Evolutionary conservation across 768 basidiomycete genomes (phyloP).

Genomic region (Trametes elegans): DNA sequence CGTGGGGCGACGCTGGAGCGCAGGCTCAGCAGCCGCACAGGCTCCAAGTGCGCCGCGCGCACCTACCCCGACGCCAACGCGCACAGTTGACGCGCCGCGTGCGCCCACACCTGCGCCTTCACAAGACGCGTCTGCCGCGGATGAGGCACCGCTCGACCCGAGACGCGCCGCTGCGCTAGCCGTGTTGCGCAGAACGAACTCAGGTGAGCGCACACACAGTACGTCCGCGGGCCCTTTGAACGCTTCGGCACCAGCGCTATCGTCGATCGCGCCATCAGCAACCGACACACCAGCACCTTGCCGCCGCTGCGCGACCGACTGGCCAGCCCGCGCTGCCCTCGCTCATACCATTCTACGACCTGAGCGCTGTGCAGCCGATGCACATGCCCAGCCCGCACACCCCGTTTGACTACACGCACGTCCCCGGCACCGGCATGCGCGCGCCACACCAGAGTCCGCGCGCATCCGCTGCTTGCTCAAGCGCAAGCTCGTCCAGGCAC

Average conservation of each 20-base stretch:
- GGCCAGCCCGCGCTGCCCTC: constrained; percentile 23
- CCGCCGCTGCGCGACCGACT: constrained; percentile 5
- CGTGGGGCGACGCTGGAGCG: constrained; percentile 97
- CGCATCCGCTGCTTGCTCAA: constrained; percentile 19
- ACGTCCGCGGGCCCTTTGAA: neutral
- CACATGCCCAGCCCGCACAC: neutral
- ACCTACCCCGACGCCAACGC: too few relatives aligned
- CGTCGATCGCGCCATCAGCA: too few relatives aligned
- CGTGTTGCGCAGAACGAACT: constrained; percentile 44
- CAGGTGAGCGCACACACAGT: neutral
- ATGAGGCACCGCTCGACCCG: constrained; percentile 31
- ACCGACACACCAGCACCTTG: neutral
- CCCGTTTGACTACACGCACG: too few relatives aligned
- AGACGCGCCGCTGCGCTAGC: constrained; percentile 63
- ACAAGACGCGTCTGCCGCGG: neutral
- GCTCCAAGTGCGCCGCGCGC: neutral
- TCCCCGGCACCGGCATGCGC: too few relatives aligned
- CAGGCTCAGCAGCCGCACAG: constrained; percentile 57
- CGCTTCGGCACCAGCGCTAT: too few relatives aligned
- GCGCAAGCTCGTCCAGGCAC: constrained; percentile 10
- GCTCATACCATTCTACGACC: constrained; percentile 45
- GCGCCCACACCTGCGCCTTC: constrained; percentile 9
- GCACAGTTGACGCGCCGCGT: too few relatives aligned
- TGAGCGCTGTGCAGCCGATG: constrained; percentile 24
- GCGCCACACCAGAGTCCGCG: too few relatives aligned